Conservation (phyloP, 176 grass and related monocot species). For the Poa pratensis region DNA sequence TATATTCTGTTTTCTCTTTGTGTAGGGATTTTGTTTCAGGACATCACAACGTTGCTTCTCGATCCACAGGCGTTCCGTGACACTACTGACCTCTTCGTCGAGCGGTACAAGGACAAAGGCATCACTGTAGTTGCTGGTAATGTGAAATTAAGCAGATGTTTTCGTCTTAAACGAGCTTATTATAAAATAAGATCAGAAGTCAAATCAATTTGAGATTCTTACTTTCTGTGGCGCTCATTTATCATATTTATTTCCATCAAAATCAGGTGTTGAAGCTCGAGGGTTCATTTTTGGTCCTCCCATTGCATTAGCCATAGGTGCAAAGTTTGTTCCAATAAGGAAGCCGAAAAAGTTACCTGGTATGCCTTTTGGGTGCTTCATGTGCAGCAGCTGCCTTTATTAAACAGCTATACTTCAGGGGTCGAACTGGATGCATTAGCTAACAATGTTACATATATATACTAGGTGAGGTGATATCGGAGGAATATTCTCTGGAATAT, state of each 20-base stretch:
- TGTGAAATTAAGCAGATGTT: background rate
- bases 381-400: background rate
- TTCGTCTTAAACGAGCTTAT: background rate
- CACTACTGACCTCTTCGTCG: constrained; percentile 87
- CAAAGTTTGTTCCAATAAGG: constrained; percentile 95
- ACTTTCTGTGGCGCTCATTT: background rate
- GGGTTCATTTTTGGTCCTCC: constrained; percentile 97
- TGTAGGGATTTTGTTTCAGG: constrained; percentile 90
- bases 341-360: constrained; percentile 97
- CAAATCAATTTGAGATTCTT: background rate
- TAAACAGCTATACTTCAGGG: background rate
- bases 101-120: constrained; percentile 77
- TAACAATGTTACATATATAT: constrained; percentile 46
- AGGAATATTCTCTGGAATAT: constrained; percentile 93
- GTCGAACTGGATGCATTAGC: constrained; percentile 23
- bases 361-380: constrained; percentile 31
- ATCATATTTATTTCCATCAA: constrained; percentile 6
- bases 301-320: constrained; percentile 93
- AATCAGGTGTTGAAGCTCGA: constrained; percentile 93
- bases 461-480: constrained; percentile 84
- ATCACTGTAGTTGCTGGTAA: constrained; percentile 91
- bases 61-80: constrained; percentile 76
- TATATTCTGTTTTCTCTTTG: background rate
- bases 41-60: constrained; percentile 94
- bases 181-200: background rate